These are phyloP conservation scores for Aureobasidium sp. DNA, from an alignment of 2,329 filamentous ascomycete genomes.

Conservation along the genomic window DNA sequence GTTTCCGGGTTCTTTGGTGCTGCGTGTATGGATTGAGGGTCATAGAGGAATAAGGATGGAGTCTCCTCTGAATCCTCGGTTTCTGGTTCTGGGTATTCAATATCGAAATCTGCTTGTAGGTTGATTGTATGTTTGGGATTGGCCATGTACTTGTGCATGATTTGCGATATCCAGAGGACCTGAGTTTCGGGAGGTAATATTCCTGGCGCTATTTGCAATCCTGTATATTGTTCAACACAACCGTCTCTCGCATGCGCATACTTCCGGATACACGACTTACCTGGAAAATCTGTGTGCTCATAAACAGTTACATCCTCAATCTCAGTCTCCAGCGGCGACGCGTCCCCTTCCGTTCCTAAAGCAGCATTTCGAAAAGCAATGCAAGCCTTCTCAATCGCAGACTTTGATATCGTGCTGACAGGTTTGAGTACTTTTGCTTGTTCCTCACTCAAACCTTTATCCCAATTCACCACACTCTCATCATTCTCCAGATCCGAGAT, in stretches of 20 bases:
- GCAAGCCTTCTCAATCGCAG: slow-evolving; percentile 12
- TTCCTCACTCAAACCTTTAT: slow-evolving; percentile 13
- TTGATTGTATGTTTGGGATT: slow-evolving; percentile 16
- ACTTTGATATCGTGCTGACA: slow-evolving; percentile 6
- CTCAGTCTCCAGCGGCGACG: background rate
- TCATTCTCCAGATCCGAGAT: slow-evolving; percentile 15
- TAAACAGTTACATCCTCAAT: slow-evolving; percentile 26
- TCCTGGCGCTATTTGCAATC: slow-evolving; percentile 14
- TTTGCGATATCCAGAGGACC: slow-evolving; percentile 15
- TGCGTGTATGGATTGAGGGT: slow-evolving; percentile 14
- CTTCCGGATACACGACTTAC: background rate
- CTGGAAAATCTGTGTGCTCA: slow-evolving; percentile 31
- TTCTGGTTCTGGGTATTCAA: slow-evolving; percentile 12
- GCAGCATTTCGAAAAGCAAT: slow-evolving; percentile 14
- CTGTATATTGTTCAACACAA: background rate
- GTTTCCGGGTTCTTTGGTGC: background rate
- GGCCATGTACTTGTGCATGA: slow-evolving; percentile 16
- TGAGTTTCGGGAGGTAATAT: slow-evolving; percentile 15
- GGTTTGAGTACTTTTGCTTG: slow-evolving; percentile 9
- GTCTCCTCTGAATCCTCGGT: background rate
- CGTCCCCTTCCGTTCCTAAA: background rate
- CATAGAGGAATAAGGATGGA: slow-evolving; percentile 27
- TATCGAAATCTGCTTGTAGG: slow-evolving; percentile 14
- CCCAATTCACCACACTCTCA: slow-evolving; percentile 13
- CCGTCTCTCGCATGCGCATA: background rate